Evolutionary conservation across 1,284 basidiomycete genomes (phyloP).

Genomic region (Schizophyllum amplum): DNA sequence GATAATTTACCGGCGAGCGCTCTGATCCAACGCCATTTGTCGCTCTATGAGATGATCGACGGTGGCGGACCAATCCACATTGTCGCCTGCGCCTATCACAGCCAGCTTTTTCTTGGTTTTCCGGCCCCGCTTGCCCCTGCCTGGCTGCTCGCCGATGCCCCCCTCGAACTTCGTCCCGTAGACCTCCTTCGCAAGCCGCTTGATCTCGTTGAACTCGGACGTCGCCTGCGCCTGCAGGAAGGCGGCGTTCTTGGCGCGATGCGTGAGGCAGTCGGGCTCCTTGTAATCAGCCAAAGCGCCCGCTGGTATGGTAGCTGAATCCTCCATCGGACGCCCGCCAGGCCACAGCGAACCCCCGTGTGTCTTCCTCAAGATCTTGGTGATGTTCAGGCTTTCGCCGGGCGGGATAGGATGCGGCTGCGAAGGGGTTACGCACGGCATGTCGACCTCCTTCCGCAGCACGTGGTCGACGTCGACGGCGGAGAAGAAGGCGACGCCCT

Average conservation of each 20-base stretch:
- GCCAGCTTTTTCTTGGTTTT: not conserved
- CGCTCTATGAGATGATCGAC: not conserved
- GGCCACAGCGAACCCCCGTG: constrained; percentile 54
- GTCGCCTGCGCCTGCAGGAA: constrained; percentile 74
- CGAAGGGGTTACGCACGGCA: constrained; percentile 92
- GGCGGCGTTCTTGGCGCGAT: constrained; percentile 51
- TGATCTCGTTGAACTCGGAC: constrained; percentile 57
- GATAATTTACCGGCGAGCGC: not conserved
- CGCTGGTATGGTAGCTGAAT: not conserved
- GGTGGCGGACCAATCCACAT: not conserved
- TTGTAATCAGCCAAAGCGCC: constrained; percentile 39
- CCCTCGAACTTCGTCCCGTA: constrained; percentile 33
- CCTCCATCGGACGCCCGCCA: constrained; percentile 48
- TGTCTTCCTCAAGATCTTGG: constrained; percentile 56
- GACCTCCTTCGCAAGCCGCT: constrained; percentile 47
- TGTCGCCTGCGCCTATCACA: not conserved
- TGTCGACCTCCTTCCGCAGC: constrained; percentile 92
- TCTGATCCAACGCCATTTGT: not conserved
- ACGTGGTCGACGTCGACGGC: constrained; percentile 92
- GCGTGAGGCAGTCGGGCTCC: constrained; percentile 47
- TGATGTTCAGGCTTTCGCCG: constrained; percentile 82
- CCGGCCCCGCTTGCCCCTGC: not conserved
- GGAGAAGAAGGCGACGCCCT: constrained; percentile 94
- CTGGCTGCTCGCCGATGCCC: constrained; percentile 18
- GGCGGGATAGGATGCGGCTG: constrained; percentile 78